These are phyloP conservation scores for Elaeagnus macrophylla DNA, from an alignment of 306 rosid genomes.

Conservation along the genomic window DNA sequence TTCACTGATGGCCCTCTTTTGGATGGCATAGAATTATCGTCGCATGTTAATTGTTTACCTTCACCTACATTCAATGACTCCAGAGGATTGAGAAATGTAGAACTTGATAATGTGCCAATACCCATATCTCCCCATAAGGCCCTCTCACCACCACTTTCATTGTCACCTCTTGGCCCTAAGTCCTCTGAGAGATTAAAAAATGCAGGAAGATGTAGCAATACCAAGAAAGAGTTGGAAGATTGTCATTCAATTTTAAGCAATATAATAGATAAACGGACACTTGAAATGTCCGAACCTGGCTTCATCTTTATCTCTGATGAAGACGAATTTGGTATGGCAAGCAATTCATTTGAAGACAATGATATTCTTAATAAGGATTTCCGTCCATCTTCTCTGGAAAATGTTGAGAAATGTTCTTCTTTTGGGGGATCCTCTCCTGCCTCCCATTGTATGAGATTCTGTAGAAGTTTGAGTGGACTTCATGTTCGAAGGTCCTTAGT, in stretches of 20 bases:
- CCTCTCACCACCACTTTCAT: slow-evolving; percentile 46
- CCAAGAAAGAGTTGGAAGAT: slow-evolving; percentile 31
- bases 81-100: slow-evolving; percentile 30
- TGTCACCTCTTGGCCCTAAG: slow-evolving; percentile 92
- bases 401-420: slow-evolving; percentile 28
- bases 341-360: slow-evolving; percentile 53
- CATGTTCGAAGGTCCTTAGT: slow-evolving; percentile 83
- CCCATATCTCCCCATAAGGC: slow-evolving; percentile 31
- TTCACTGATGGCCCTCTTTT: slow-evolving; percentile 52
- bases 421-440: slow-evolving; percentile 41
- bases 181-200: slow-evolving; percentile 56
- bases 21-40: slow-evolving; percentile 24
- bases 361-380: slow-evolving; percentile 47
- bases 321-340: slow-evolving; percentile 31
- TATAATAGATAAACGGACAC: slow-evolving; percentile 22
- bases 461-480: slow-evolving; percentile 78
- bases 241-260: slow-evolving; percentile 26
- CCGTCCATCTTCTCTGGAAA: slow-evolving; percentile 59
- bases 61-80: slow-evolving; percentile 28
- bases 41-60: slow-evolving; percentile 26
- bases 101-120: slow-evolving; percentile 29
- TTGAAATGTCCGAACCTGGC: slow-evolving; percentile 33
- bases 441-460: slow-evolving; percentile 40
- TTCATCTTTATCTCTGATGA: slow-evolving; percentile 27
- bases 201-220: slow-evolving; percentile 30